phyloP scores from a whole-genome alignment of 768 basidiomycete genomes.

The Pulveroboletus sp. region DNA sequence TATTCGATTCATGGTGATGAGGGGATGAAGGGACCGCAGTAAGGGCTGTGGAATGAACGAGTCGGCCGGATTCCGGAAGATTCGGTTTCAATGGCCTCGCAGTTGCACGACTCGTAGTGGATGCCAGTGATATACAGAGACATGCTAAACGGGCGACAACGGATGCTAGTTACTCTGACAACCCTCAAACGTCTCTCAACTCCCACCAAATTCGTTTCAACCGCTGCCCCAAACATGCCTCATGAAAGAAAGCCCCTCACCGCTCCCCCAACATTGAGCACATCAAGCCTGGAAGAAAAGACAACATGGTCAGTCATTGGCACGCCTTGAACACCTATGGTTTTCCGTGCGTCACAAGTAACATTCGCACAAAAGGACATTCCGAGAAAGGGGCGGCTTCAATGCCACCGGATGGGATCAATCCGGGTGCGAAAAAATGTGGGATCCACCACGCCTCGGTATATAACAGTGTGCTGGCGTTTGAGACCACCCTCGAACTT shows the following conservation, averaged over 20 bases:
- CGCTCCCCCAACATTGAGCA: constrained; percentile 85
- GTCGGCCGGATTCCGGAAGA: too few relatives aligned
- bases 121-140: too few relatives aligned
- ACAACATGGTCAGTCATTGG: constrained; percentile 9
- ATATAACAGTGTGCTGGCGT: constrained; percentile 7
- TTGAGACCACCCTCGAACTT: not conserved
- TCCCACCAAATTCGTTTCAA: not conserved
- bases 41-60: not conserved
- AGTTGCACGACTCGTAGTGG: too few relatives aligned
- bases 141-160: too few relatives aligned
- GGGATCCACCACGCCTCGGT: not conserved
- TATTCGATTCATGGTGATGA: constrained; percentile 67
- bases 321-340: not conserved
- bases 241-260: constrained; percentile 82
- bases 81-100: too few relatives aligned
- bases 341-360: not conserved
- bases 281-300: constrained; percentile 56
- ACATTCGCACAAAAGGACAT: not conserved
- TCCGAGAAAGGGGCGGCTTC: not conserved
- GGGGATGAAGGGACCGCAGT: not conserved
- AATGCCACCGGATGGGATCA: constrained; percentile 1
- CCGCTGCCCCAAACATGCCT: not conserved
- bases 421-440: constrained; percentile 1
- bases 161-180: not conserved
- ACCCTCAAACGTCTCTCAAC: not conserved